Conservation (phyloP, 371 early-diverging fungal genomes). For the Syncephalastrum racemosum region DNA sequence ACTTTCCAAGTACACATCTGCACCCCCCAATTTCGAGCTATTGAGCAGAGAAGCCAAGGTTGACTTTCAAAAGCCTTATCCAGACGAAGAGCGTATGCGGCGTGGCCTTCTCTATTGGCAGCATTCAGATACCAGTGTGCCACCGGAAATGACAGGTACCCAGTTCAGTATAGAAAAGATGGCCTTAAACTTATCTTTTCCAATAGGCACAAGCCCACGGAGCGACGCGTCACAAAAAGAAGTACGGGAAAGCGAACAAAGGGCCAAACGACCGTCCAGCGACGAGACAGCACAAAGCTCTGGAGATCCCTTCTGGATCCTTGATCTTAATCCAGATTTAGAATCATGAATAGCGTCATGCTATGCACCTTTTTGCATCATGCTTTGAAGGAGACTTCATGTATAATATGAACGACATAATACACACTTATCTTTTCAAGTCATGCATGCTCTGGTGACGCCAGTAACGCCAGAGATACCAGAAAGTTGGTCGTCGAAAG, state of each 20-base stretch:
- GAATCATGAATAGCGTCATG: conserved; percentile 14
- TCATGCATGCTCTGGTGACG: not conserved
- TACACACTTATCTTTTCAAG: not conserved
- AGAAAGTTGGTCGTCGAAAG: not conserved
- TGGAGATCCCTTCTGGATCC: conserved; percentile 47
- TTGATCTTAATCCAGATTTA: conserved; percentile 55
- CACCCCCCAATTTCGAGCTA: conserved; percentile 48
- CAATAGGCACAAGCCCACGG: conserved; percentile 41
- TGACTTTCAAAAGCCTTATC: conserved; percentile 54
- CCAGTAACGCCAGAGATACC: not conserved
- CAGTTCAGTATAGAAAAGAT: too few relatives aligned
- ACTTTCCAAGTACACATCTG: conserved; percentile 47
- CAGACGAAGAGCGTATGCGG: conserved; percentile 54
- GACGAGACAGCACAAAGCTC: conserved; percentile 26
- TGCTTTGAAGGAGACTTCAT: too few relatives aligned
- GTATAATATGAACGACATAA: too few relatives aligned
- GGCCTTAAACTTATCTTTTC: too few relatives aligned
- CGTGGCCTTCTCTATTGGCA: conserved; percentile 48
- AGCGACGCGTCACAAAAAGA: conserved; percentile 40
- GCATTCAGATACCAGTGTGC: conserved; percentile 17
- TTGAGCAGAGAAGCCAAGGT: conserved; percentile 37
- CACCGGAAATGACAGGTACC: too few relatives aligned
- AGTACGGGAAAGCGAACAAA: not conserved
- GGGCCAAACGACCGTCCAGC: too few relatives aligned
- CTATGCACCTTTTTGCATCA: too few relatives aligned